Percentiles rank a stretch among this genome's conserved stretches.
Conservation (phyloP, 2,329 filamentous ascomycete genomes). For the Metarhizium robertsii region DNA sequence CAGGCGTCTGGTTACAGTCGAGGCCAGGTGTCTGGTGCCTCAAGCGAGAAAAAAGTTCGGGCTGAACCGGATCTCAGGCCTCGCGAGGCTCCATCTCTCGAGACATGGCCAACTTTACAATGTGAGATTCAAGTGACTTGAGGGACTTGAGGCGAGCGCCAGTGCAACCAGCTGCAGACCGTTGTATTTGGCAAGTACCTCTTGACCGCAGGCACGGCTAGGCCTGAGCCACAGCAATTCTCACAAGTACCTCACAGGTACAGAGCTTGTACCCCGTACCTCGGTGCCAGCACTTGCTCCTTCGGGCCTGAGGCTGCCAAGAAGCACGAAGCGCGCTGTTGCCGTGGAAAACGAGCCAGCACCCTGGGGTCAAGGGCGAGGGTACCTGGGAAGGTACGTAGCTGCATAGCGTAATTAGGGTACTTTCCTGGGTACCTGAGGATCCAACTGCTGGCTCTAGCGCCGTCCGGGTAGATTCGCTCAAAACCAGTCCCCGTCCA, state of each 20-base stretch:
- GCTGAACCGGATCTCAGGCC: conserved; percentile 23
- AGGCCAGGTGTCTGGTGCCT: not conserved
- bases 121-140: not conserved
- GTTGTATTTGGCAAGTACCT: conserved; percentile 1
- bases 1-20: not conserved
- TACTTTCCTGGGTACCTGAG: conserved; percentile 4
- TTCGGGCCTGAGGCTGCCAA: conserved; percentile 25
- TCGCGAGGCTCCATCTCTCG: not conserved
- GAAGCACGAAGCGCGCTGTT: conserved; percentile 15
- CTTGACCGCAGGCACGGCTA: not conserved
- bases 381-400: conserved; percentile 1
- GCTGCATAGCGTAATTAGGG: not conserved
- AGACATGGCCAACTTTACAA: not conserved
- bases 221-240: not conserved
- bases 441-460: conserved; percentile 15
- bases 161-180: not conserved
- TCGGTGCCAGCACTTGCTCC: not conserved
- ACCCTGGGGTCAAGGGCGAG: not conserved
- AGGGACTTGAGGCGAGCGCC: not conserved
- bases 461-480: conserved; percentile 43
- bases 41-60: conserved; percentile 20
- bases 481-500: conserved; percentile 36
- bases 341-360: conserved; percentile 17
- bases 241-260: not conserved
- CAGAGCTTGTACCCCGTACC: not conserved